Base-by-base conservation (phyloP, 2,329 filamentous ascomycete species). In the Pseudopithomyces maydicus region DNA sequence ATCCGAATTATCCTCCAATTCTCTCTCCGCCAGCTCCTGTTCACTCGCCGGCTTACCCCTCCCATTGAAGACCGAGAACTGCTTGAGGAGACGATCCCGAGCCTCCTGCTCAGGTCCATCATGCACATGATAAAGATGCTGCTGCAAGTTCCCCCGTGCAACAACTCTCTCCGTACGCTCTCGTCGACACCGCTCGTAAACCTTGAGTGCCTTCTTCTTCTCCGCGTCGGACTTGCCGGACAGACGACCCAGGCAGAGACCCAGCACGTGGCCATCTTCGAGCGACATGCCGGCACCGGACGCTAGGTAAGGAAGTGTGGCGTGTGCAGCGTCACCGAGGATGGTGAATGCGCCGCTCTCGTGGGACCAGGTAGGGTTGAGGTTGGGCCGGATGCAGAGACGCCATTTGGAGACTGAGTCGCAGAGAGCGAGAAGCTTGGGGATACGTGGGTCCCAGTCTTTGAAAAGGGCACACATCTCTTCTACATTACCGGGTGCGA, bases 311-410 rank as follows among this genome's bases (percentile, higher is more conserved):
- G 87, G 87, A 0, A 89, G 76, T 0, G 85, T 88, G 6, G 87
- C 85, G 59, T 89, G 86, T 2, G 85, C 85, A 0, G 86, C 84
- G 63, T 89, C 87, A 0, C 87, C 87, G 0, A 89, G 76, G 65
- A 89, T 80, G 0, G 84, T 82, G 63, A 87, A 86, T 0, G 82
- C 75, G 0, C 81, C 85, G 0, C 79, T 82, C 0, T 80, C 72
- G 59, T 88, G 81, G 0, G 79, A 83, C 86, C 87, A 89, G 1
- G 77, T 75, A 4, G 73, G 68, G n/a, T 80, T 79, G 36, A 86
- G 77, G 5, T 81, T 80, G 1, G 80, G 80, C 1, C 85, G 78
- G 55, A 85, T 86, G 68, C 82, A 85, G 0, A 88, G 72, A 1
- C 83, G 78, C 85, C 85, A 89, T 68, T 88, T 89, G 48, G 80